A percentile compares a stretch with the other conserved stretches of the same genome.
Conservation (phyloP, 2,329 filamentous ascomycete genomes). For the Talaromyces piceae region DNA sequence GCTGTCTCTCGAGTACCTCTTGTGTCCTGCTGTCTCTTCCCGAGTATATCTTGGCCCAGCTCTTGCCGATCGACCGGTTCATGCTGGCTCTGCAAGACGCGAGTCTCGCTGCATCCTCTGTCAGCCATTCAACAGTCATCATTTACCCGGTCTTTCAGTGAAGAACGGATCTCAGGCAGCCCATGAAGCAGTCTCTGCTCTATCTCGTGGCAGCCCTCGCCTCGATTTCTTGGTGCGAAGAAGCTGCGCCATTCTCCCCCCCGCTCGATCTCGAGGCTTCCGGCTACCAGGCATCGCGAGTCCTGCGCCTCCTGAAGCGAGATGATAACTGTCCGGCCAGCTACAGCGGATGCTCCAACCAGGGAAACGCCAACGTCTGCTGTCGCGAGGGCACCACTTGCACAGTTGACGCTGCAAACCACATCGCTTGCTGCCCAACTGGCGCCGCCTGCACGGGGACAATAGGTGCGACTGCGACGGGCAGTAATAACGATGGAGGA, state of each 20-base stretch:
- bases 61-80: too few species aligned
- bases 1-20: too few species aligned
- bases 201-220: conserved; percentile 25
- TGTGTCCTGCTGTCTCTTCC: too few species aligned
- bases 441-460: conserved; percentile 52
- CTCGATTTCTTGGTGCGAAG: conserved; percentile 22
- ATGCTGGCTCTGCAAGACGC: too few species aligned
- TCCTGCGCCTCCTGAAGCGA: conserved; percentile 26
- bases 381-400: conserved; percentile 49
- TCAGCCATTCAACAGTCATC: too few species aligned
- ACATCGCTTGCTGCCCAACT: conserved; percentile 56
- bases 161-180: conserved; percentile 9
- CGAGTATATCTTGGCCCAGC: too few species aligned
- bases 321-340: conserved; percentile 42
- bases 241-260: conserved; percentile 24
- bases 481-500: neutral
- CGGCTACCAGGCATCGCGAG: neutral
- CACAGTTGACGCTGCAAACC: conserved; percentile 47
- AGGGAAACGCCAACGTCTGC: conserved; percentile 49
- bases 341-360: conserved; percentile 46
- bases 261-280: conserved; percentile 13
- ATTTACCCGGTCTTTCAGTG: neutral
- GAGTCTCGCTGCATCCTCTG: too few species aligned
- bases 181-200: conserved; percentile 29
- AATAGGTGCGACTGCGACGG: conserved; percentile 29